A percentile compares a stretch with the other conserved stretches of the same genome.
Evolutionary conservation across 2,329 filamentous ascomycete genomes (phyloP).

Genomic region (Curvularia sp.): DNA sequence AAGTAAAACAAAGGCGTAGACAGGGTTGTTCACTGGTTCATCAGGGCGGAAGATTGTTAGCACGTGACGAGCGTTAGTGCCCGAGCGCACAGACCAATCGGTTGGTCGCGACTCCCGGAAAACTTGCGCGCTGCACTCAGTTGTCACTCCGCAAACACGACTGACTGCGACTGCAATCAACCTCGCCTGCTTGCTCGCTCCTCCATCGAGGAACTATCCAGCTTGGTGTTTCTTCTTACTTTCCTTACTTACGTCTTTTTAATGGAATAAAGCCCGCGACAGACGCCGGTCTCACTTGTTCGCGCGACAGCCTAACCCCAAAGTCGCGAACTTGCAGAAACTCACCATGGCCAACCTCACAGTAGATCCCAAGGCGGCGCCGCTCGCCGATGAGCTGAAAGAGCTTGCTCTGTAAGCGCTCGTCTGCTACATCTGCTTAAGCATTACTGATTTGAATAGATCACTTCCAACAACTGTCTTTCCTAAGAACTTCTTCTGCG

Average conservation of each 20-base stretch:
- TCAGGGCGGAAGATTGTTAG: not conserved
- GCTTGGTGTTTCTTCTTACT: constrained; percentile 2
- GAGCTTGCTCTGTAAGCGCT: constrained; percentile 42
- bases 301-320: constrained; percentile 34
- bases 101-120: constrained; percentile 28
- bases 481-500: constrained; percentile 95
- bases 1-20: not conserved
- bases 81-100: constrained; percentile 19
- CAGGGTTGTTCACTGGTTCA: not conserved
- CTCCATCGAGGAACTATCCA: constrained; percentile 3
- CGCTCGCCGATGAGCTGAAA: constrained; percentile 45
- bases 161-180: constrained; percentile 15
- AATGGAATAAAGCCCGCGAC: constrained; percentile 34
- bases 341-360: constrained; percentile 40
- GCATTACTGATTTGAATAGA: constrained; percentile 56
- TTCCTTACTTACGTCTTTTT: constrained; percentile 10
- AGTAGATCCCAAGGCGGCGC: constrained; percentile 42
- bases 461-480: constrained; percentile 82
- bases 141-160: constrained; percentile 25
- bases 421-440: too few species aligned
- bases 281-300: constrained; percentile 18
- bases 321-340: constrained; percentile 26
- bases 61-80: constrained; percentile 15
- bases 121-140: constrained; percentile 23
- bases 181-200: constrained; percentile 12